Conservation (phyloP, 768 basidiomycete species). For the Russula griseocarnosa region DNA sequence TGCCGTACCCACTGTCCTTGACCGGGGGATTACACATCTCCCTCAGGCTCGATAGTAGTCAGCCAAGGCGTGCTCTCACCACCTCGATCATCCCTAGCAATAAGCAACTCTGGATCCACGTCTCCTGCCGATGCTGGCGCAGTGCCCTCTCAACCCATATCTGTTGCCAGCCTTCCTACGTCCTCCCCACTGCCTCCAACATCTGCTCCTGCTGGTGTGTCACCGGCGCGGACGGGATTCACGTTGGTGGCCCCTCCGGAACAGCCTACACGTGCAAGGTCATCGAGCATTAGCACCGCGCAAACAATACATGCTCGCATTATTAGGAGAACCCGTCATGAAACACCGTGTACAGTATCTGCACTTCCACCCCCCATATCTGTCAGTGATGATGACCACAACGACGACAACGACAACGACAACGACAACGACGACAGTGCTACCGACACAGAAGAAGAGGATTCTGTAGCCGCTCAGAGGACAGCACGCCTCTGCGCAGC, state of each 20-base stretch:
- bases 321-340: slow-evolving; percentile 67
- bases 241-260: slow-evolving; percentile 31
- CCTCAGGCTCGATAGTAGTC: slow-evolving; percentile 29
- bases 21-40: too few species aligned
- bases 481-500: too few species aligned
- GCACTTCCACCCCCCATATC: slow-evolving; percentile 27
- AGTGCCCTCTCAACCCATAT: too few species aligned
- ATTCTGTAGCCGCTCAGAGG: too few species aligned
- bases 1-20: too few species aligned
- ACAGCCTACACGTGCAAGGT: slow-evolving; percentile 48
- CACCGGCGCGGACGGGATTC: slow-evolving; percentile 4
- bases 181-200: slow-evolving; percentile 25
- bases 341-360: slow-evolving; percentile 28
- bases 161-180: slow-evolving; percentile 28
- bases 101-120: slow-evolving; percentile 31
- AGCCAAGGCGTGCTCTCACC: slow-evolving; percentile 46
- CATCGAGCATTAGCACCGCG: slow-evolving; percentile 59
- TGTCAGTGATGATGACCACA: slow-evolving; percentile 20
- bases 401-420: too few species aligned
- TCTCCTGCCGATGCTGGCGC: background rate
- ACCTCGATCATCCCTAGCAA: slow-evolving; percentile 46
- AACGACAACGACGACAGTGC: too few species aligned
- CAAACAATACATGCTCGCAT: slow-evolving; percentile 82
- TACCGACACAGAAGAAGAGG: too few species aligned
- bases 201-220: slow-evolving; percentile 14